Evolutionary conservation across 1,139 yeast species (phyloP), one percentile per base, ranked within the genome.

Genomic region (Kurtzmaniella natalensis): DNA sequence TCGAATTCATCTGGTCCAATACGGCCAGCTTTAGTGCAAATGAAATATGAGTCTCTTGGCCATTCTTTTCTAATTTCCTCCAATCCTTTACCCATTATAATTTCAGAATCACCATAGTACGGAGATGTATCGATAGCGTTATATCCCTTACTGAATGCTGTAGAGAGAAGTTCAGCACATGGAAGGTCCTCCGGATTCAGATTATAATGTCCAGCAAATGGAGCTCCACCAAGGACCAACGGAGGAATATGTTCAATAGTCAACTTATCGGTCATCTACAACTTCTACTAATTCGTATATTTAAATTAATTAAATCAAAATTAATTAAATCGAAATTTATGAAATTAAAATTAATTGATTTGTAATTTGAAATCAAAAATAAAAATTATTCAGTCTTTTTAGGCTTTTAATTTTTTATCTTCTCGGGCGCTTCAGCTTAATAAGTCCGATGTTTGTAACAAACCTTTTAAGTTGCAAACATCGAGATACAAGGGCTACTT

Each of bases 11-110:
- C 70, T 34, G 75, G 64, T 22, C 64, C 62, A 25, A 85, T 56
- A 40, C 97, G 68, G 0, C 97, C 96, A 6, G 89, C 95, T 53
- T 89, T 89, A 28, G 96, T 85, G 51, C 89, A 82, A 23, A 89
- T 69, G 45, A 71, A 80, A 53, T 83, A 83, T 14, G 68, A 51
- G 6, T 81, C 80, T 38, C 97, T 70, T 0, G 77, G 67, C 50
- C 51, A 70, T 29, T 72, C 70, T 3, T 49, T 47, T 5, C 50
- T 45, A 25, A 79, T 49, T 7, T 64, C 43, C 18, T 53, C 47
- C 41, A 89, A 59, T 0, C 89, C 92, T 7, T 64, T 44, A 1
- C 97, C 97, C 3, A 86, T 56, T 18, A 88, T 51, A 22, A 61
- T 69, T 51, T 89, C 97, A 4, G 95, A 84, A 0, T 88, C 88